A percentile compares a stretch with the other conserved stretches of the same genome.
Conservation (phyloP, 2,329 filamentous ascomycete genomes). For the Kalaharituber pfeilii region DNA sequence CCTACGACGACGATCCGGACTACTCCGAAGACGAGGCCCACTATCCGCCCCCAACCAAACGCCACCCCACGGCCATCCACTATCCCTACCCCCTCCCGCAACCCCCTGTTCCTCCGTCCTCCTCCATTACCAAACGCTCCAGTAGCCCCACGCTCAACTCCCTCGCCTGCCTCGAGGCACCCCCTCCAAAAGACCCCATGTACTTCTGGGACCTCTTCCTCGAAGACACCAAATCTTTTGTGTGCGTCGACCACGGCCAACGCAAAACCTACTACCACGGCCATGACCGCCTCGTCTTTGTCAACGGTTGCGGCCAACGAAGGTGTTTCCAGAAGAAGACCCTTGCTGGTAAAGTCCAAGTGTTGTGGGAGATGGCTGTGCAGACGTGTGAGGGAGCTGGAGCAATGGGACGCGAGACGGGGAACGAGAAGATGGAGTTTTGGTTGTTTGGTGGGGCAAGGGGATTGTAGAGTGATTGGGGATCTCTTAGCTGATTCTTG, state of each 20-base stretch:
- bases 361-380: not conserved
- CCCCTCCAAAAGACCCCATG: not conserved
- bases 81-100: not conserved
- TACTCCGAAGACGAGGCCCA: not conserved
- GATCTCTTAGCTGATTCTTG: too few relatives aligned
- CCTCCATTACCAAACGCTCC: not conserved
- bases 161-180: not conserved
- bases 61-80: not conserved
- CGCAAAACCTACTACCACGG: not conserved
- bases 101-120: not conserved
- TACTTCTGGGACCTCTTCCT: slow-evolving; percentile 1
- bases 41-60: not conserved
- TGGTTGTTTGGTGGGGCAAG: not conserved
- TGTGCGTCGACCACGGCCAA: not conserved
- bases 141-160: not conserved
- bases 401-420: not conserved
- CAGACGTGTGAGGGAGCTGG: not conserved
- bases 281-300: not conserved
- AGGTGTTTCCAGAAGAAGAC: not conserved
- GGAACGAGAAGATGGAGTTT: not conserved
- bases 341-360: not conserved
- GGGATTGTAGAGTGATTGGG: not conserved
- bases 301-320: not conserved
- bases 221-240: not conserved
- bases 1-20: not conserved